Conservation (phyloP, 2,329 filamentous ascomycete genomes). For the Xylariomycetidae sp. region DNA sequence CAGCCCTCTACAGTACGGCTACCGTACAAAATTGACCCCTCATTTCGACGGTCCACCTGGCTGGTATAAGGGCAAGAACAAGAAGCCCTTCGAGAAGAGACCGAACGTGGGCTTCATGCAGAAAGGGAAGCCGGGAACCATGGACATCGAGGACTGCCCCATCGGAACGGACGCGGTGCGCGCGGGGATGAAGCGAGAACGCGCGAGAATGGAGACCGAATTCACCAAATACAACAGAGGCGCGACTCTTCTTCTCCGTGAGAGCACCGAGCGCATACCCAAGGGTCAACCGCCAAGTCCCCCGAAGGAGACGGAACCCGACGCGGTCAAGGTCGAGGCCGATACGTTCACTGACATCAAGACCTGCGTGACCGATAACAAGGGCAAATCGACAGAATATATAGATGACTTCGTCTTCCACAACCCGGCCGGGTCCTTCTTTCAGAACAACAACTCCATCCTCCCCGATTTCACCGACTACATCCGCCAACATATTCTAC, state of each 20-base stretch:
- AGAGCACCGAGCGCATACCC: constrained; percentile 68
- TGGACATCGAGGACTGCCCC: constrained; percentile 97
- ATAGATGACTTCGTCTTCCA: constrained; percentile 79
- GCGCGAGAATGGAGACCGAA: constrained; percentile 68
- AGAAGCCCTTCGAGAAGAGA: constrained; percentile 50
- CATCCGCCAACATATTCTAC: constrained; percentile 74
- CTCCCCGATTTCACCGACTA: constrained; percentile 81
- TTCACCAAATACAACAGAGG: constrained; percentile 71
- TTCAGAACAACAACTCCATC: constrained; percentile 99
- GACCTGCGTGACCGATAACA: constrained; percentile 82
- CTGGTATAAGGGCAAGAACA: constrained; percentile 40
- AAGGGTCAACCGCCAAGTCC: constrained; percentile 33
- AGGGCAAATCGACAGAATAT: constrained; percentile 80
- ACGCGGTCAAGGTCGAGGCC: constrained; percentile 48
- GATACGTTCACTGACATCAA: constrained; percentile 70
- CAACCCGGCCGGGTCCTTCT: constrained; percentile 91
- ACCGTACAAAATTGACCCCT: constrained; percentile 93
- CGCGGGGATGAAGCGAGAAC: constrained; percentile 71
- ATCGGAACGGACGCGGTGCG: constrained; percentile 86
- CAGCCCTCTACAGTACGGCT: constrained; percentile 85
- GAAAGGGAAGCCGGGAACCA: constrained; percentile 72
- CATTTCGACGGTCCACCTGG: constrained; percentile 81
- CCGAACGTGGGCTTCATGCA: constrained; percentile 87
- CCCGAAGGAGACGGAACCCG: constrained; percentile 26
- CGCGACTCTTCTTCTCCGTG: constrained; percentile 83